These are phyloP conservation scores for Candida sphagnicola DNA, from an alignment of 805 yeast species.

Conservation along the genomic window DNA sequence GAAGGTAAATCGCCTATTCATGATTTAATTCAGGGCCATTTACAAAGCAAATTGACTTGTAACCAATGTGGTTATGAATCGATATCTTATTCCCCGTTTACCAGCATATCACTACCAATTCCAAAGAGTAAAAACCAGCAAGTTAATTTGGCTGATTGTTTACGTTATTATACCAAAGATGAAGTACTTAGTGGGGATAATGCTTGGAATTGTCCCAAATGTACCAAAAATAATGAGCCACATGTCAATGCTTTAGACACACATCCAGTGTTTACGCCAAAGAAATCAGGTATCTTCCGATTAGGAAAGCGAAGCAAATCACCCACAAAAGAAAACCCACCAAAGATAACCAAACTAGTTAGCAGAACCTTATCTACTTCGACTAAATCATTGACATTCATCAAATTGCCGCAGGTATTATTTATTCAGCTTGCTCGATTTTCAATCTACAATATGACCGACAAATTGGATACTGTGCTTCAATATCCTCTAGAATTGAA, in stretches of 20 bases:
- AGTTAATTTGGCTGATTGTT: conserved; percentile 58
- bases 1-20: conserved; percentile 69
- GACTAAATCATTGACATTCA: conserved; percentile 25
- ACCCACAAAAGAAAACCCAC: conserved; percentile 20
- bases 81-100: conserved; percentile 57
- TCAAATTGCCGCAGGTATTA: conserved; percentile 34
- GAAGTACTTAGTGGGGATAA: conserved; percentile 70
- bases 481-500: conserved; percentile 54
- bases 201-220: conserved; percentile 83
- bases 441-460: conserved; percentile 48
- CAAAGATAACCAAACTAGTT: conserved; percentile 7
- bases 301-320: conserved; percentile 32
- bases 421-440: conserved; percentile 40
- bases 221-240: conserved; percentile 33
- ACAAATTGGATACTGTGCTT: conserved; percentile 47
- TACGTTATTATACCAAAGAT: conserved; percentile 55
- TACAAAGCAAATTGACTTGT: conserved; percentile 61
- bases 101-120: conserved; percentile 59
- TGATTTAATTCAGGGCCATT: conserved; percentile 68
- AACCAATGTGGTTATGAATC: conserved; percentile 61
- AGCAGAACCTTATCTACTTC: conserved; percentile 2
- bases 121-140: conserved; percentile 34
- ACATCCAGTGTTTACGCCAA: conserved; percentile 35
- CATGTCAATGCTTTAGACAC: conserved; percentile 19
- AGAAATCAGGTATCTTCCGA: conserved; percentile 32